Conservation (phyloP, 2,329 filamentous ascomycete genomes). For the Pseudopyrenochaeta lycopersici region DNA sequence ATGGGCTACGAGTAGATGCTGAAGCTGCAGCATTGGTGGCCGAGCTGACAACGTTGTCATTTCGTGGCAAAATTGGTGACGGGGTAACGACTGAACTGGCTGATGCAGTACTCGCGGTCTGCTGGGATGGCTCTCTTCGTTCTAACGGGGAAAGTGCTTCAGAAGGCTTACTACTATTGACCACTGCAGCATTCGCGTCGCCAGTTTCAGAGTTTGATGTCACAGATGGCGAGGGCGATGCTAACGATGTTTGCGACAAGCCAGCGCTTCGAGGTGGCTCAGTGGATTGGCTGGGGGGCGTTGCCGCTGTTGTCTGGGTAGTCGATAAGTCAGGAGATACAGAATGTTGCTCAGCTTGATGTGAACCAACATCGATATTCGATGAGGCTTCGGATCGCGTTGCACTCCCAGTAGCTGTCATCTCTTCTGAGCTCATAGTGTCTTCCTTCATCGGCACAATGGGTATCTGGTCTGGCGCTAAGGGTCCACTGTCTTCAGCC, state of each 20-base stretch:
- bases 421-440: background rate
- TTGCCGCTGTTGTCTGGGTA: background rate
- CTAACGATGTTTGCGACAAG: background rate
- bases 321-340: background rate
- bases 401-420: background rate
- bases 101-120: constrained; percentile 9
- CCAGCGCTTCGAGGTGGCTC: background rate
- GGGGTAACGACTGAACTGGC: constrained; percentile 5
- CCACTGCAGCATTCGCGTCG: background rate
- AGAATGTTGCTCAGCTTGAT: background rate
- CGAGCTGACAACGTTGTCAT: constrained; percentile 12
- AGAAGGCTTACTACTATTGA: background rate
- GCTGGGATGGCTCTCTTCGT: background rate
- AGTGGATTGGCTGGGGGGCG: background rate
- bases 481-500: constrained; percentile 37
- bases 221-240: background rate
- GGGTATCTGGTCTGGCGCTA: constrained; percentile 29
- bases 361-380: constrained; percentile 3
- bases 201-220: background rate
- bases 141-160: constrained; percentile 1
- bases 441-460: constrained; percentile 23
- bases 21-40: constrained; percentile 18
- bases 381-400: background rate
- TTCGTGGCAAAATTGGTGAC: constrained; percentile 14
- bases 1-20: constrained; percentile 12